A percentile compares a stretch with the other conserved stretches of the same genome.
These are phyloP conservation scores for Cucurbita argyrosperma DNA, from an alignment of 306 rosid genomes.

Conservation along the genomic window DNA sequence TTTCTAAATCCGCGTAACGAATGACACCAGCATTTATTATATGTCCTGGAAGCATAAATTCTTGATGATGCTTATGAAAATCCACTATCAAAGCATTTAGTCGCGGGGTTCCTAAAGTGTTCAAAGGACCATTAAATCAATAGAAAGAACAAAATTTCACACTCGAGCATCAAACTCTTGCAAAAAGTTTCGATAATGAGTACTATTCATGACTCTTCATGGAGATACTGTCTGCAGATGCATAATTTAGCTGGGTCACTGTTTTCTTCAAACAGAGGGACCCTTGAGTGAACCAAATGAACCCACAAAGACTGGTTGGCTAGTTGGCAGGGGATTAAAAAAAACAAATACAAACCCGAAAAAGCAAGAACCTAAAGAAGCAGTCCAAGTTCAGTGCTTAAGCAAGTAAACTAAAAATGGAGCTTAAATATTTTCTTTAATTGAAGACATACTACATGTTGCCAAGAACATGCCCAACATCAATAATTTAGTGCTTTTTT, in stretches of 20 bases:
- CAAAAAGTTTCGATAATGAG: background rate
- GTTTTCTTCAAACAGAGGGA: slow-evolving; percentile 6
- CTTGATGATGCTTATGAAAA: background rate
- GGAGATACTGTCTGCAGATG: slow-evolving; percentile 3
- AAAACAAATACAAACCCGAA: slow-evolving; percentile 6
- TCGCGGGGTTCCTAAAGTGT: background rate
- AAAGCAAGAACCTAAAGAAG: slow-evolving; percentile 13
- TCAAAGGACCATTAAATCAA: background rate
- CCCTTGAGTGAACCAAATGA: background rate
- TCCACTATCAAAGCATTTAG: background rate
- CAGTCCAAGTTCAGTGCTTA: slow-evolving; percentile 65
- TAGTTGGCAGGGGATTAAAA: slow-evolving; percentile 17
- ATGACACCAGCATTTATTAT: background rate
- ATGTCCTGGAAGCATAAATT: slow-evolving; percentile 5
- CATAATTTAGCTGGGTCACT: background rate
- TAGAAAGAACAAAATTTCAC: slow-evolving; percentile 10
- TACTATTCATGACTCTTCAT: slow-evolving; percentile 1
- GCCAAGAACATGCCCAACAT: slow-evolving; percentile 36
- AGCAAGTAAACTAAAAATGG: slow-evolving; percentile 23
- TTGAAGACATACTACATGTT: slow-evolving; percentile 19
- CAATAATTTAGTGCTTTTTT: slow-evolving; percentile 18
- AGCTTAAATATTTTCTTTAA: slow-evolving; percentile 14
- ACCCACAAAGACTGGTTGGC: slow-evolving; percentile 18
- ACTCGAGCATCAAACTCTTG: background rate
- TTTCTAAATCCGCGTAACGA: background rate